Evolutionary conservation across 768 basidiomycete species (phyloP).

Genomic region (Kwoniella shandongensis): DNA sequence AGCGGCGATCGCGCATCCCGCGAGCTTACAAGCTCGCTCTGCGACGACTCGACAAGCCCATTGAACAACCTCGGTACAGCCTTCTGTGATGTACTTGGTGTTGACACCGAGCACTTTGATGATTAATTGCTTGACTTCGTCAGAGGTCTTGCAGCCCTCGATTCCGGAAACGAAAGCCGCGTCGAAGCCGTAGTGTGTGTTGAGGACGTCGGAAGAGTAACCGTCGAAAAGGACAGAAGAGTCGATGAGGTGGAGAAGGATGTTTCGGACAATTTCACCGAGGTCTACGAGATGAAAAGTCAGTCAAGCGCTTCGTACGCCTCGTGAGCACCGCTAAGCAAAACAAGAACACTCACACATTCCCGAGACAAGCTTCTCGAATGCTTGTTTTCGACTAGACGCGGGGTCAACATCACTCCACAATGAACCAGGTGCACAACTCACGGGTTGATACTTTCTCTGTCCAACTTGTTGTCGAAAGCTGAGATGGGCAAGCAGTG

Average conservation of each 20-base stretch:
- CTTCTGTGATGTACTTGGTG: constrained; percentile 59
- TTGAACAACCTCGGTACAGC: constrained; percentile 67
- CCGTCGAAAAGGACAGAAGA: constrained; percentile 69
- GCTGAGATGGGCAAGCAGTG: constrained; percentile 79
- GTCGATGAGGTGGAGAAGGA: constrained; percentile 73
- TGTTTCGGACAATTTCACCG: constrained; percentile 85
- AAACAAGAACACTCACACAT: constrained; percentile 62
- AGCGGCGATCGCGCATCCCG: constrained; percentile 82
- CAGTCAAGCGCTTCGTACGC: too few species aligned
- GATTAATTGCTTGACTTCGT: constrained; percentile 60
- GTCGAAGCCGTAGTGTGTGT: constrained; percentile 91
- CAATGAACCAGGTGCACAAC: constrained; percentile 17
- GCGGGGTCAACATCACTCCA: background rate
- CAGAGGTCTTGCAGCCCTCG: constrained; percentile 64
- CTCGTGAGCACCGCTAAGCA: background rate
- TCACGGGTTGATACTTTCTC: constrained; percentile 86
- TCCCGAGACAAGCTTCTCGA: constrained; percentile 97
- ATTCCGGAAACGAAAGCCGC: constrained; percentile 85
- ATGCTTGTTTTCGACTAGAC: constrained; percentile 70
- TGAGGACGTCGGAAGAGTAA: constrained; percentile 67
- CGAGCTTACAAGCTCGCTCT: constrained; percentile 75
- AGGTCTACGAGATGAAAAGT: constrained; percentile 58
- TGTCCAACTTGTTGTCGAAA: constrained; percentile 88
- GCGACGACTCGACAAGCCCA: constrained; percentile 78
- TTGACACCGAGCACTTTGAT: constrained; percentile 64